A percentile compares a stretch with the other conserved stretches of the same genome.
phyloP scores from a whole-genome alignment of 2,329 filamentous ascomycete species.

The Sporothrix sp. region DNA sequence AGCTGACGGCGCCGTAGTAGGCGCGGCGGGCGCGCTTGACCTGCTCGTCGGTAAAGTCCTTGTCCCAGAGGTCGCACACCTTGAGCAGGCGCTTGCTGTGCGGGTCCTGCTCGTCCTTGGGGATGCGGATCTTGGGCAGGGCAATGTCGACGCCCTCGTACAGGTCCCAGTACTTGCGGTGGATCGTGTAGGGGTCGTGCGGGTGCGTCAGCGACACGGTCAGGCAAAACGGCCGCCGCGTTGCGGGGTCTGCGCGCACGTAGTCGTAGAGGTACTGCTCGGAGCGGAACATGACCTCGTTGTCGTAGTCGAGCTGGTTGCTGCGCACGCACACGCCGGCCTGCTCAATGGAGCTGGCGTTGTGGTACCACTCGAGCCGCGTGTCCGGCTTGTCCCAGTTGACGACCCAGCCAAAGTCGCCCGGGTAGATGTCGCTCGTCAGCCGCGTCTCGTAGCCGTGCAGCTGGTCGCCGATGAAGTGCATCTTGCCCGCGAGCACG shows the following conservation, averaged over 20 bases:
- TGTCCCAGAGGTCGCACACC: conserved; percentile 77
- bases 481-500: conserved; percentile 89
- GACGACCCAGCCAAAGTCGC: conserved; percentile 87
- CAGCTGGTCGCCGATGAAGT: conserved; percentile 89
- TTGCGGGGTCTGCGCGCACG: conserved; percentile 64
- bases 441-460: conserved; percentile 88
- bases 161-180: conserved; percentile 84
- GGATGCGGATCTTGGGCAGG: conserved; percentile 66
- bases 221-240: conserved; percentile 72
- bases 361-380: conserved; percentile 91
- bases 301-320: conserved; percentile 93
- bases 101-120: conserved; percentile 71
- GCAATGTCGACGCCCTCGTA: conserved; percentile 86
- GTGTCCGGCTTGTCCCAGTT: conserved; percentile 89
- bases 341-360: conserved; percentile 85
- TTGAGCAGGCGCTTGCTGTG: conserved; percentile 81
- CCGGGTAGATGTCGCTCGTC: conserved; percentile 93
- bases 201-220: conserved; percentile 86
- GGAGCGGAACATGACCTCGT: conserved; percentile 89
- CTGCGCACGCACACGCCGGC: conserved; percentile 81
- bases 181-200: conserved; percentile 91
- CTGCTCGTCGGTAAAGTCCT: conserved; percentile 74
- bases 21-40: conserved; percentile 77
- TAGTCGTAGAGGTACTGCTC: conserved; percentile 87
- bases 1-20: conserved; percentile 88